These are phyloP conservation scores for Plasmopara viticola DNA, from an alignment of 352 stramenopile genomes.

Conservation along the genomic window DNA sequence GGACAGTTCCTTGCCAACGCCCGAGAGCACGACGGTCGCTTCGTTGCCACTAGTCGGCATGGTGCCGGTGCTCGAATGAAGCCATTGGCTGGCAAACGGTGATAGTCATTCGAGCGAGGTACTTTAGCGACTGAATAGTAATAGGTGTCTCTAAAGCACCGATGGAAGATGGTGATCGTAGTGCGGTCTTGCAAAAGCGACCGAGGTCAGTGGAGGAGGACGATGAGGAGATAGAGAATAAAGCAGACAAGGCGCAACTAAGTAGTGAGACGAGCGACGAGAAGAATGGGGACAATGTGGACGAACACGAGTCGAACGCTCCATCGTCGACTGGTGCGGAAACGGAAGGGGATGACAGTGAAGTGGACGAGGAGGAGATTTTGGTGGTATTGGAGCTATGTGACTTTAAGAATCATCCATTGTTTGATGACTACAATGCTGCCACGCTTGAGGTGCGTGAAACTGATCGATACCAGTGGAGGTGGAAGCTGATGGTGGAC, in stretches of 20 bases:
- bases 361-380: slow-evolving; percentile 66
- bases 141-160: background rate
- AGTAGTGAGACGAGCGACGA: background rate
- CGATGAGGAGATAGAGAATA: slow-evolving; percentile 2
- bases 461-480: background rate
- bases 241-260: slow-evolving; percentile 4
- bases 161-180: slow-evolving; percentile 1
- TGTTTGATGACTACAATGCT: slow-evolving; percentile 61
- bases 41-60: slow-evolving; percentile 13
- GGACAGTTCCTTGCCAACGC: slow-evolving; percentile 31
- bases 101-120: slow-evolving; percentile 14
- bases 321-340: background rate
- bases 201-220: background rate
- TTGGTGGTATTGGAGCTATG: slow-evolving; percentile 68
- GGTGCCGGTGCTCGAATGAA: slow-evolving; percentile 4
- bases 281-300: background rate
- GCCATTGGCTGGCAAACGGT: slow-evolving; percentile 20
- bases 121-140: background rate
- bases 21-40: slow-evolving; percentile 42
- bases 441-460: slow-evolving; percentile 53
- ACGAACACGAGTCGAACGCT: slow-evolving; percentile 11
- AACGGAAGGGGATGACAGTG: slow-evolving; percentile 21
- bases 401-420: slow-evolving; percentile 78
- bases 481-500: too few species aligned
- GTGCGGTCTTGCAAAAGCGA: slow-evolving; percentile 6